Base-by-base conservation (phyloP, 192 early-diverging fungal species). In the Kappamyces sp. region DNA sequence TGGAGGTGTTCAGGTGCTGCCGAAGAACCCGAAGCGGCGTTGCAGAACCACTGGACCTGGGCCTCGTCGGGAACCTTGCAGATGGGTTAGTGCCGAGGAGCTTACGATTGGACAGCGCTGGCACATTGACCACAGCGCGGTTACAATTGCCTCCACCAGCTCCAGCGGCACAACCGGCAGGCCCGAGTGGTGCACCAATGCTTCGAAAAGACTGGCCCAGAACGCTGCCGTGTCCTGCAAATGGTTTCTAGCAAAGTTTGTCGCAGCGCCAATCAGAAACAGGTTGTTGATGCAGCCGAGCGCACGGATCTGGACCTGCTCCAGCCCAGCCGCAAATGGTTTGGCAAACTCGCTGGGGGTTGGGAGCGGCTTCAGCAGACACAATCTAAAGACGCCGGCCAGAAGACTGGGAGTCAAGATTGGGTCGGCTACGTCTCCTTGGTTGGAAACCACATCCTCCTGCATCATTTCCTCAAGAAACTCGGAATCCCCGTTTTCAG, bases 81-180 rank as follows among this genome's bases (percentile, higher is more conserved):
- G 70, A 37, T 83, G 69, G 3, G 57, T 64, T 42, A n/a, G n/a
- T n/a, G n/a, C n/a, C n/a, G n/a, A n/a, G n/a, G n/a, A n/a, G n/a
- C n/a, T n/a, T n/a, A n/a, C n/a, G n/a, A n/a, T n/a, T n/a, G n/a
- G n/a, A n/a, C n/a, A n/a, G n/a, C n/a, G 82, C 50, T 89, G 83
- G 2, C 82, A 79, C 43, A 92, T 62, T 1, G 86, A 77, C 90
- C 90, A 94, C 52, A 92, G 67, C 52, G 87, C 86, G 4, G 84
- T 79, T 13, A 90, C 74, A 13, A 81, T 73, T 12, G 78, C 74
- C 58, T 90, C 90, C 33, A 90, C 63, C 43, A 67, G 32, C 34
- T 47, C 58, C 74, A 4, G 76, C 71, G 3, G 70, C 71, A 6
- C 72, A 74, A n/a, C 75, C 71, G 5, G 75, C 61, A 3, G 78